A percentile compares a stretch with the other conserved stretches of the same genome.
Conservation (phyloP, 176 grass and related monocot species). For the Zea luxurians region DNA sequence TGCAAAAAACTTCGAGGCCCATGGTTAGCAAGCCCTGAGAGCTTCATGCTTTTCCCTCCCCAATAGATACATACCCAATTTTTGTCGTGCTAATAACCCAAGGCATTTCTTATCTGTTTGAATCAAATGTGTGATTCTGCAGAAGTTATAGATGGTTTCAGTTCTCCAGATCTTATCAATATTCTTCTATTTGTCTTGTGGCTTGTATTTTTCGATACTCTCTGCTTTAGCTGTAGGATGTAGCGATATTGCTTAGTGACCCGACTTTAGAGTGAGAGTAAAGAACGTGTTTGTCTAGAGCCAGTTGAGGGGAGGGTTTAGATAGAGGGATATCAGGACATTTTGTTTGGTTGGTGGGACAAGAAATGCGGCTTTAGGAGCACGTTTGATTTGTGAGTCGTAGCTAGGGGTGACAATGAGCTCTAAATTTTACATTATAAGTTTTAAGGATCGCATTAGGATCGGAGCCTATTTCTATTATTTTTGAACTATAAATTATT, state of each 20-base stretch:
- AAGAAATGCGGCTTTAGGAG: neutral
- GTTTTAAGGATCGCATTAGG: too few relatives aligned
- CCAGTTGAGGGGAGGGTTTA: neutral
- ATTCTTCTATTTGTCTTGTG: neutral
- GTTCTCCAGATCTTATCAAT: neutral
- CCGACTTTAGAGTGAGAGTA: neutral
- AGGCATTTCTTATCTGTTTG: constrained; percentile 9
- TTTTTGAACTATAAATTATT: too few relatives aligned
- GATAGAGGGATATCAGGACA: neutral
- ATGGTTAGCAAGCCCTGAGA: constrained; percentile 42
- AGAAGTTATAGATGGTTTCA: constrained; percentile 19
- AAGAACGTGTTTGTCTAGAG: neutral
- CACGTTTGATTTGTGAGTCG: neutral
- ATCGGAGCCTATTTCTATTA: too few relatives aligned
- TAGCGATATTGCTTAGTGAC: neutral
- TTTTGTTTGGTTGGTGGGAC: neutral
- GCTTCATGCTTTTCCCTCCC: constrained; percentile 9
- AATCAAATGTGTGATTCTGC: constrained; percentile 26
- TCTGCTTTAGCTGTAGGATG: constrained; percentile 6
- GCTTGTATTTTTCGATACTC: neutral
- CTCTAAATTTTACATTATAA: too few relatives aligned
- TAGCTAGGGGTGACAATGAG: too few relatives aligned
- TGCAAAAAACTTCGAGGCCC: constrained; percentile 45
- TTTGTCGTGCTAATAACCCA: constrained; percentile 39
- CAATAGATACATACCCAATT: constrained; percentile 20